Evolutionary conservation across 805 yeast genomes (phyloP).

Genomic region (Starmerella potacharoeniae): DNA sequence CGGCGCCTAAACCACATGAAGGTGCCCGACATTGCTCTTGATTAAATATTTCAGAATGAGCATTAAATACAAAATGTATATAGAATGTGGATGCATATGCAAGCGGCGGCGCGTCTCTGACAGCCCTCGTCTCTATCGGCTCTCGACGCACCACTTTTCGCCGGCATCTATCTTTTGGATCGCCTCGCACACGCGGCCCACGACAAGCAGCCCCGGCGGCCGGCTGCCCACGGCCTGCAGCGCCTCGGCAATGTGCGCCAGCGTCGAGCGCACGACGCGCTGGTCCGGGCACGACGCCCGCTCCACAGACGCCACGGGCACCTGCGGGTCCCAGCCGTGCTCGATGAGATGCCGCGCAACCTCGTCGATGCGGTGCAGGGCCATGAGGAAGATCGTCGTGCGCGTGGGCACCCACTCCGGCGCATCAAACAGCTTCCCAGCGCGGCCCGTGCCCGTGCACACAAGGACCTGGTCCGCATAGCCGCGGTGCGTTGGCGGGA

Average conservation of each 20-base stretch:
- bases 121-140: conserved; percentile 23
- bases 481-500: conserved; percentile 86
- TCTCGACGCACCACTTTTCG: conserved; percentile 39
- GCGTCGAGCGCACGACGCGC: conserved; percentile 62
- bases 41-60: too few relatives aligned
- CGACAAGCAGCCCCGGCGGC: conserved; percentile 83
- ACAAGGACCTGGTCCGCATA: conserved; percentile 85
- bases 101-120: too few relatives aligned
- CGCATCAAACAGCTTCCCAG: conserved; percentile 65
- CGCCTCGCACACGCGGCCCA: conserved; percentile 67
- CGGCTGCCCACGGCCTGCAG: conserved; percentile 68
- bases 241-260: conserved; percentile 58
- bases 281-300: conserved; percentile 92
- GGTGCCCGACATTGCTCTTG: too few relatives aligned
- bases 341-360: conserved; percentile 33
- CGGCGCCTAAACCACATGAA: too few relatives aligned
- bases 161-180: conserved; percentile 24
- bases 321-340: conserved; percentile 54
- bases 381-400: conserved; percentile 83
- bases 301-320: conserved; percentile 80
- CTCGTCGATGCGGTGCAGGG: conserved; percentile 55
- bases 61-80: too few relatives aligned
- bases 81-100: too few relatives aligned
- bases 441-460: conserved; percentile 89
- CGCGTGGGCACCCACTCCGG: conserved; percentile 64